These are phyloP conservation scores for Hericium rajendrae DNA, from an alignment of 768 basidiomycete species.

Conservation along the genomic window DNA sequence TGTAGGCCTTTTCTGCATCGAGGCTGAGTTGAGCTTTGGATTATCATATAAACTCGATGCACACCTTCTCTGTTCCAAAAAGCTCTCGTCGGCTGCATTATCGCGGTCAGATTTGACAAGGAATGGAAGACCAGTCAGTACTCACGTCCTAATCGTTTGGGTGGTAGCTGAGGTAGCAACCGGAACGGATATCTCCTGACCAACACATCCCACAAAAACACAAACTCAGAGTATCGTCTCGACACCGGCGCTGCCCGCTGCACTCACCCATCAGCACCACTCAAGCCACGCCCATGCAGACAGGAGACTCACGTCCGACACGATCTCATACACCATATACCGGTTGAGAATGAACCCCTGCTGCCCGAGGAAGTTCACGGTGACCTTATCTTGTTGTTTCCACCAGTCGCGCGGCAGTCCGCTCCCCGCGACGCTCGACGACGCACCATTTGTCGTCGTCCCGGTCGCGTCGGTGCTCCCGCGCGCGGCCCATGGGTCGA, in stretches of 20 bases:
- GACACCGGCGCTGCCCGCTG: constrained; percentile 62
- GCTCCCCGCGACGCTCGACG: constrained; percentile 57
- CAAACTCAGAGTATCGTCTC: constrained; percentile 90
- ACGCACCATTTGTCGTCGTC: constrained; percentile 28
- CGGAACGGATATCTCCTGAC: constrained; percentile 89
- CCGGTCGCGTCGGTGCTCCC: constrained; percentile 12
- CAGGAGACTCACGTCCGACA: constrained; percentile 26
- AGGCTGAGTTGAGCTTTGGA: neutral
- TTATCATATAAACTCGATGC: constrained; percentile 1
- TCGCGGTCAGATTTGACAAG: constrained; percentile 1
- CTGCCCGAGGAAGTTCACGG: constrained; percentile 69
- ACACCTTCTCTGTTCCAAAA: constrained; percentile 84
- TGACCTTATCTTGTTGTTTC: constrained; percentile 68
- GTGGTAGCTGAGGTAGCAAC: constrained; percentile 76
- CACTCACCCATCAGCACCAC: neutral
- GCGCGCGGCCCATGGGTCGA: constrained; percentile 5
- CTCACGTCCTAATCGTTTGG: constrained; percentile 87
- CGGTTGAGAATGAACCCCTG: constrained; percentile 90
- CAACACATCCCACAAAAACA: constrained; percentile 81
- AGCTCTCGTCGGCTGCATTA: constrained; percentile 69
- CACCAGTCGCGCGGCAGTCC: constrained; percentile 80
- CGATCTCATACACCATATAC: constrained; percentile 76
- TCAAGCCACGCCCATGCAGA: constrained; percentile 4
- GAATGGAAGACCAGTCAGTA: constrained; percentile 4
- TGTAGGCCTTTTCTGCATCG: constrained; percentile 60